Evolutionary conservation across 2,329 filamentous ascomycete species (phyloP).

Genomic region (Microdochium bolleyi): DNA sequence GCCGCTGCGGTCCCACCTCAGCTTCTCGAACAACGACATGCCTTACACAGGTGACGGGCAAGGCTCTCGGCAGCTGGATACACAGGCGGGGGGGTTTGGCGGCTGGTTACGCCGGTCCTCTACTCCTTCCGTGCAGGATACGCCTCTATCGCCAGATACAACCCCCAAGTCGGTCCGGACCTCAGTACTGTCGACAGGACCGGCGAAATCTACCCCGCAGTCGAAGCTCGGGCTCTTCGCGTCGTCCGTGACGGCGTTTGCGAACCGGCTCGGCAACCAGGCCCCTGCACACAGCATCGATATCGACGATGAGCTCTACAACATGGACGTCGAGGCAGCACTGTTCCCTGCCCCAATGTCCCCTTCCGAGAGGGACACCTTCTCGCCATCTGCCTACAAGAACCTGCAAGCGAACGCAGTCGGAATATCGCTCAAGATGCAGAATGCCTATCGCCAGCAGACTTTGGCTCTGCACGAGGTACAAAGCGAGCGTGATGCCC

Average conservation of each 20-base stretch:
- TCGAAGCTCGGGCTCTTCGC: slow-evolving; percentile 39
- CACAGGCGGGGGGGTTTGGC: slow-evolving; percentile 18
- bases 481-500: slow-evolving; percentile 42
- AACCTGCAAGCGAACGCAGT: slow-evolving; percentile 52
- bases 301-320: slow-evolving; percentile 43
- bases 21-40: slow-evolving; percentile 24
- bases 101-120: slow-evolving; percentile 23
- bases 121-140: slow-evolving; percentile 11
- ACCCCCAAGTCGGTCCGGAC: slow-evolving; percentile 20
- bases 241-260: slow-evolving; percentile 35
- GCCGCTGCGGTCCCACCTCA: slow-evolving; percentile 2
- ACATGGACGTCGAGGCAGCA: slow-evolving; percentile 44
- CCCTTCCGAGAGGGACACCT: slow-evolving; percentile 36
- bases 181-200: slow-evolving; percentile 18
- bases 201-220: slow-evolving; percentile 19
- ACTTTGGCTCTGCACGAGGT: slow-evolving; percentile 41
- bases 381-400: slow-evolving; percentile 52
- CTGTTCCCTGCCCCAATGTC: slow-evolving; percentile 38
- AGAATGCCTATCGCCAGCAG: slow-evolving; percentile 48
- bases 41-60: slow-evolving; percentile 32
- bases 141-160: slow-evolving; percentile 18
- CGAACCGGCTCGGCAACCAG: slow-evolving; percentile 25
- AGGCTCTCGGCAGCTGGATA: slow-evolving; percentile 14
- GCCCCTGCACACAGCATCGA: slow-evolving; percentile 13
- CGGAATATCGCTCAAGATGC: slow-evolving; percentile 46